phyloP scores from a whole-genome alignment of 2,329 filamentous ascomycete species.

The Scedosporium dehoogii region DNA sequence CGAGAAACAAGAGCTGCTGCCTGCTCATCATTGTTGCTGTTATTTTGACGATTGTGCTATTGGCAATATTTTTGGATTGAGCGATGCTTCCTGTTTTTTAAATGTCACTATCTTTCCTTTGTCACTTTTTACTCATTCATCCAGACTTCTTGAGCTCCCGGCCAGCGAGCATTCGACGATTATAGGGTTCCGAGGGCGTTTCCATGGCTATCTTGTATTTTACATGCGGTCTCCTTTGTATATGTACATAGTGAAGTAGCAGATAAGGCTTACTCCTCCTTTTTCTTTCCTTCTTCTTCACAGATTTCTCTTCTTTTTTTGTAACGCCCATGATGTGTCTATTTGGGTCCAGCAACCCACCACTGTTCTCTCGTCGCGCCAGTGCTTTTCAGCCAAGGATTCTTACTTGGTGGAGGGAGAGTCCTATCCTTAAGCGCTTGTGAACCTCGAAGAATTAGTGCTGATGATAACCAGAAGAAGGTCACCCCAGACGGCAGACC shows the following conservation, averaged over 20 bases:
- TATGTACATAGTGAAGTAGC: slow-evolving; percentile 1
- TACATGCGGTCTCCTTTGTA: slow-evolving; percentile 12
- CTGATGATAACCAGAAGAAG: slow-evolving; percentile 21
- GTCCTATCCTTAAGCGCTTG: not conserved
- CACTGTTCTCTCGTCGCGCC: not conserved
- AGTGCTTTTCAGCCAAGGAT: not conserved
- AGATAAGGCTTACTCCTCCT: not conserved
- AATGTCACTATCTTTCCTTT: slow-evolving; percentile 9
- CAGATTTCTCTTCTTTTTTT: not conserved
- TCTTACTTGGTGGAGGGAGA: slow-evolving; percentile 5
- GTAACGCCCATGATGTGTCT: not conserved
- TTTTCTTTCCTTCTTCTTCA: not conserved
- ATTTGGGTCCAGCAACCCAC: slow-evolving; percentile 2
- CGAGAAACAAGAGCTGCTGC: slow-evolving; percentile 89
- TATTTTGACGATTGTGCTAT: slow-evolving; percentile 78
- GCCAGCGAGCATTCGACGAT: slow-evolving; percentile 13
- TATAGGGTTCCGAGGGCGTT: slow-evolving; percentile 1
- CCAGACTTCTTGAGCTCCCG: slow-evolving; percentile 16
- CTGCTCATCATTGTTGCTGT: slow-evolving; percentile 79
- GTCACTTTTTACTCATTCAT: slow-evolving; percentile 11
- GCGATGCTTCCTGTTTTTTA: slow-evolving; percentile 4
- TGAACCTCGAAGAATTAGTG: not conserved
- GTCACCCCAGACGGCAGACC: slow-evolving; percentile 30
- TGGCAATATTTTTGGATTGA: slow-evolving; percentile 74
- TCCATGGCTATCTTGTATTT: slow-evolving; percentile 5